These are phyloP conservation scores for Cyberlindnera mississippiensis DNA, from an alignment of 805 yeast genomes.

Conservation along the genomic window DNA sequence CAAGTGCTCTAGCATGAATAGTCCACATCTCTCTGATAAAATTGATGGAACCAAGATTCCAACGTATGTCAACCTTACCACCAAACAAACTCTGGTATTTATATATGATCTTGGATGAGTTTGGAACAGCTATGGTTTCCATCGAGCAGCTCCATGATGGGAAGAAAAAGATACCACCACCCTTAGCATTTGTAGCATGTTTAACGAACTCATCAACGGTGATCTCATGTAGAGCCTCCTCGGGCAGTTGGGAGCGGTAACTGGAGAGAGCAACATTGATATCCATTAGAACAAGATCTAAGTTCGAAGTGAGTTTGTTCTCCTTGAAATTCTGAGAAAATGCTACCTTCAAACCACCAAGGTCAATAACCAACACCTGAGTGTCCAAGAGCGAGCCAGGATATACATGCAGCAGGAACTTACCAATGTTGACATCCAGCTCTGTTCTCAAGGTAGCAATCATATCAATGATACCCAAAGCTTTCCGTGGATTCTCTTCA, in stretches of 20 bases:
- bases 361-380: conserved; percentile 62
- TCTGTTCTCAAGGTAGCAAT: conserved; percentile 54
- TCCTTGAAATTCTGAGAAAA: conserved; percentile 43
- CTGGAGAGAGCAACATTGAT: conserved; percentile 65
- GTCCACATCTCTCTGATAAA: conserved; percentile 92
- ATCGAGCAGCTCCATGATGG: conserved; percentile 73
- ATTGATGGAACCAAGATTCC: conserved; percentile 92
- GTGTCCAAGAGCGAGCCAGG: conserved; percentile 81
- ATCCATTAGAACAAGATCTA: conserved; percentile 59
- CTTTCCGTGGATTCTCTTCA: conserved; percentile 11
- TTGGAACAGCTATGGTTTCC: conserved; percentile 64
- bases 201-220: conserved; percentile 52
- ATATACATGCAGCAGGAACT: conserved; percentile 59
- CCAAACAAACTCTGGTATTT: conserved; percentile 71
- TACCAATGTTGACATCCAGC: conserved; percentile 57
- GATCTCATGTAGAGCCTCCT: conserved; percentile 42
- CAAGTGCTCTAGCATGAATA: conserved; percentile 71
- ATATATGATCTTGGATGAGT: conserved; percentile 57
- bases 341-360: conserved; percentile 54
- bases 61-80: conserved; percentile 84
- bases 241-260: conserved; percentile 47
- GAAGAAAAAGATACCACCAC: conserved; percentile 76
- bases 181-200: conserved; percentile 56
- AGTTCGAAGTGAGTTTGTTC: conserved; percentile 40
- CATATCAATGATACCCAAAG: conserved; percentile 27